Evolutionary conservation across 257 asterid genomes (phyloP).

Genomic region (Salvia hispanica): DNA sequence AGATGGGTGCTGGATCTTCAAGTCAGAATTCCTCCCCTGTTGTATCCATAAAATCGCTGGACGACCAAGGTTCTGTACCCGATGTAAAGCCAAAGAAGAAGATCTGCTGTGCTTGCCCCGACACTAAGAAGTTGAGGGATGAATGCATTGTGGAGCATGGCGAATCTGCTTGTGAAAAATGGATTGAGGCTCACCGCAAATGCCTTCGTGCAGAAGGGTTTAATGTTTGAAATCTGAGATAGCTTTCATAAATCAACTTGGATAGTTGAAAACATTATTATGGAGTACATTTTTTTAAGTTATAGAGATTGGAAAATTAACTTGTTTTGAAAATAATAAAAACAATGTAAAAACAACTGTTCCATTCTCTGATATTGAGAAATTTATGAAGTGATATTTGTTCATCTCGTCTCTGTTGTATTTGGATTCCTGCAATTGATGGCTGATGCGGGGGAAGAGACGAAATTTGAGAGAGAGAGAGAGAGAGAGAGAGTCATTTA

Average conservation of each 20-base stretch:
- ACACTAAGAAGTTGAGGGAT: conserved; percentile 81
- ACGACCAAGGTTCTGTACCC: conserved; percentile 48
- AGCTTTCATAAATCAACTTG: neutral
- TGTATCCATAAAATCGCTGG: conserved; percentile 41
- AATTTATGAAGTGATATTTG: too few species aligned
- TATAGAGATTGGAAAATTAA: neutral
- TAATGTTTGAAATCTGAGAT: conserved; percentile 60
- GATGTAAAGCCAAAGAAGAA: conserved; percentile 86
- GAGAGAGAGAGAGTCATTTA: conserved; percentile 15
- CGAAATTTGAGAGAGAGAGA: neutral
- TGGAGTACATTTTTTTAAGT: neutral
- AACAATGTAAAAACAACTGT: neutral
- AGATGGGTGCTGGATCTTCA: conserved; percentile 54
- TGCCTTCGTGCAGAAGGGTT: conserved; percentile 95
- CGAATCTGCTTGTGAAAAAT: conserved; percentile 73
- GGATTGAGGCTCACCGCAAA: conserved; percentile 77
- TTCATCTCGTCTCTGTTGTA: neutral
- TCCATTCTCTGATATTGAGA: neutral
- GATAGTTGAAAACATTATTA: conserved; percentile 10
- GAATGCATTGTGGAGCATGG: conserved; percentile 87
- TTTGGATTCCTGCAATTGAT: neutral
- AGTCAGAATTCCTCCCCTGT: conserved; percentile 43
- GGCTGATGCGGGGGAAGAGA: neutral
- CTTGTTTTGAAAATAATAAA: conserved; percentile 1
- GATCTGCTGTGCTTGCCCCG: conserved; percentile 95